Percentiles rank a stretch among this genome's conserved stretches.
Evolutionary conservation across 768 basidiomycete species (phyloP).

Genomic region (Phaeolepiota aurea): DNA sequence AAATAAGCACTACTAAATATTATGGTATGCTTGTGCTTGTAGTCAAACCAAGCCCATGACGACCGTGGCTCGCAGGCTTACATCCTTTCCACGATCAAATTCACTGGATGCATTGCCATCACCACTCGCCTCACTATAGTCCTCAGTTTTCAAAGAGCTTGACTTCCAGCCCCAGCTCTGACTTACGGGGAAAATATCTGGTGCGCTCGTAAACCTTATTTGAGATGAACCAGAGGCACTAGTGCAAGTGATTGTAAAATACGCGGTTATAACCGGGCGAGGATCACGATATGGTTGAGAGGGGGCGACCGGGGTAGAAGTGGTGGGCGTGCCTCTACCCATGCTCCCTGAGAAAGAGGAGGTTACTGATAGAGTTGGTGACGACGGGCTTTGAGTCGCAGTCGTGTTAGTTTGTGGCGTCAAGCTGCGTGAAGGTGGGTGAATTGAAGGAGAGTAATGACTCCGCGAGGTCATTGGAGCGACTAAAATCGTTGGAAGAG

Average conservation of each 20-base stretch:
- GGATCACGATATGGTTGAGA: slow-evolving; percentile 71
- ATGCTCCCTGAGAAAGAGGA: slow-evolving; percentile 13
- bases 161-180: slow-evolving; percentile 95
- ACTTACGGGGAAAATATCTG: slow-evolving; percentile 75
- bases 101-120: slow-evolving; percentile 19
- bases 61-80: slow-evolving; percentile 73
- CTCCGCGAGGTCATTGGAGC: slow-evolving; percentile 19
- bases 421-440: slow-evolving; percentile 33
- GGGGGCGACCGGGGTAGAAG: slow-evolving; percentile 26
- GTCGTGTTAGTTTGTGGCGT: slow-evolving; percentile 21
- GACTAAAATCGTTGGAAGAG: slow-evolving; percentile 18
- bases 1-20: too few species aligned
- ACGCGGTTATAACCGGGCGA: slow-evolving; percentile 61
- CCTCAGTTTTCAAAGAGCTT: slow-evolving; percentile 40
- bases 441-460: slow-evolving; percentile 38
- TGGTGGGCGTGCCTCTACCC: slow-evolving; percentile 3
- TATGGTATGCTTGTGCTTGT: too few species aligned
- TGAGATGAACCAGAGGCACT: slow-evolving; percentile 75
- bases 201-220: slow-evolving; percentile 78
- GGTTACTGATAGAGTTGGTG: slow-evolving; percentile 8
- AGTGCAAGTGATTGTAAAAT: slow-evolving; percentile 78
- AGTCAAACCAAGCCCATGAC: slow-evolving; percentile 49
- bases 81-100: slow-evolving; percentile 28
- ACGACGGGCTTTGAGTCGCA: slow-evolving; percentile 7
- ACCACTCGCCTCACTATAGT: slow-evolving; percentile 34